Evolutionary conservation across 164 flowering plant species (phyloP).

Genomic region (Berberis thunbergii): DNA sequence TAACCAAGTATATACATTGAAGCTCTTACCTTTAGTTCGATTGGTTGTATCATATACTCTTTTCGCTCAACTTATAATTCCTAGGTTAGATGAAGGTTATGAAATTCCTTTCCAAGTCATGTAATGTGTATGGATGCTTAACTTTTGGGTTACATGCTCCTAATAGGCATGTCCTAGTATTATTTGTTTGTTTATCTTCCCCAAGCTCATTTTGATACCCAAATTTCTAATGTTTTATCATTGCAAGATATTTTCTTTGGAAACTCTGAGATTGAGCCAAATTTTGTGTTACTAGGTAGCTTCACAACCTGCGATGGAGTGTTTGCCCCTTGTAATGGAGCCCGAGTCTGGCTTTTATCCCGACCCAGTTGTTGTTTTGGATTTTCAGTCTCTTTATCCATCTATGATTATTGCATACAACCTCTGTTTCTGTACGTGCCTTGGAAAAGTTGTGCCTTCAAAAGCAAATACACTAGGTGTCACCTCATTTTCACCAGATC

Average conservation of each 20-base stretch:
- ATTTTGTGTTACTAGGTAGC: constrained; percentile 48
- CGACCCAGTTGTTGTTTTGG: constrained; percentile 92
- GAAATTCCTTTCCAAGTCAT: no score
- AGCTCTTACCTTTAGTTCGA: no score
- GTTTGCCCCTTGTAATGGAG: constrained; percentile 96
- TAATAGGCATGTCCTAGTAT: no score
- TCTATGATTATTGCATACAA: constrained; percentile 97
- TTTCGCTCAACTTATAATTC: no score
- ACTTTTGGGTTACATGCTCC: no score
- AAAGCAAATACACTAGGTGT: constrained; percentile 71
- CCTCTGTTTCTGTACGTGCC: constrained; percentile 91
- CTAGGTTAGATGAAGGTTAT: no score
- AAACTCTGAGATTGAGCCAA: neutral
- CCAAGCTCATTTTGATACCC: neutral
- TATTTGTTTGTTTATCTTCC: no score
- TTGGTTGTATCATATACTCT: no score
- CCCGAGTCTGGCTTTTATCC: constrained; percentile 96
- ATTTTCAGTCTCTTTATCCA: constrained; percentile 97
- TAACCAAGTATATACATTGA: no score
- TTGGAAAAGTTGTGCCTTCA: constrained; percentile 70
- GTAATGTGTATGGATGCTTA: no score
- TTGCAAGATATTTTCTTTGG: neutral
- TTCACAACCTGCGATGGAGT: constrained; percentile 99
- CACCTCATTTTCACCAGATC: constrained; percentile 56
- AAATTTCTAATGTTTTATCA: neutral